phyloP scores from a whole-genome alignment of 202 grass and related monocot genomes.

The Dendrocalamus latiflorus region DNA sequence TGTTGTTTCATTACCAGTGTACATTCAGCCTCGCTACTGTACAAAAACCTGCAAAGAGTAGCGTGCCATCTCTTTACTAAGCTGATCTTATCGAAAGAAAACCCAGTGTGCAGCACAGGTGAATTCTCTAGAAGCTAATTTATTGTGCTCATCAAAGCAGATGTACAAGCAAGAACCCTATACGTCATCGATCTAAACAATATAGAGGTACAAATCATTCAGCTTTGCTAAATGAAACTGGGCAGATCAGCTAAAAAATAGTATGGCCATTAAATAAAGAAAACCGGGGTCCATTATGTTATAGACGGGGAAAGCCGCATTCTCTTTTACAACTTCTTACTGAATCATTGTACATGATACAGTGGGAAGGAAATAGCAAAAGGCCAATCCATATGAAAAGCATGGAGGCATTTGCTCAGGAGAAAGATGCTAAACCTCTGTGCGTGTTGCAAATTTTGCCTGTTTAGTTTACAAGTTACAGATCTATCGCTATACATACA shows the following conservation, averaged over 20 bases:
- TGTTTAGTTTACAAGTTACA: slow-evolving; percentile 23
- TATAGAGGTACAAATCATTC: background rate
- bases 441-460: background rate
- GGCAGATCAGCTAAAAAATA: background rate
- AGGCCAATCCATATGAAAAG: slow-evolving; percentile 41
- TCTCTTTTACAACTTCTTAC: background rate
- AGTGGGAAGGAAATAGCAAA: slow-evolving; percentile 19
- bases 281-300: background rate
- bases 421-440: slow-evolving; percentile 9
- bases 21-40: background rate
- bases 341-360: slow-evolving; percentile 16
- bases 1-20: background rate
- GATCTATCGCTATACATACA: slow-evolving; percentile 24
- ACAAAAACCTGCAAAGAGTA: background rate
- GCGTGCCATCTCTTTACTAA: background rate
- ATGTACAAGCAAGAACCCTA: background rate
- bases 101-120: background rate
- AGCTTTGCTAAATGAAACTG: background rate
- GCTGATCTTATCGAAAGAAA: background rate
- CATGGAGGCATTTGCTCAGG: slow-evolving; percentile 33
- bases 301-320: background rate
- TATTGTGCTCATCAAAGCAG: background rate
- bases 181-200: background rate
- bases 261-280: background rate
- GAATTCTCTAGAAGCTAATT: background rate